Conservation (phyloP, 176 grass and related monocot species). For the Sorghum bicolor region Sorghum_bicolor_NCBIv3 NC_012873.2:12819001-12819500, state of each 20-base stretch:
- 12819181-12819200: neutral
- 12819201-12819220: too few species aligned
- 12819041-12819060: neutral
- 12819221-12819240: too few species aligned
- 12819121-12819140: neutral
- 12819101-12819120: neutral
- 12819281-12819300: too few species aligned
- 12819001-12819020: neutral
- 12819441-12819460: neutral
- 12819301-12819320: too few species aligned
- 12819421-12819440: neutral
- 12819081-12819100: neutral
- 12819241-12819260: too few species aligned
- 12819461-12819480: neutral
- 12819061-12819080: neutral
- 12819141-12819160: neutral
- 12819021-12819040: neutral
- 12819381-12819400: too few species aligned
- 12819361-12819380: too few species aligned
- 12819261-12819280: too few species aligned
- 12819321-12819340: too few species aligned
- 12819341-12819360: too few species aligned
- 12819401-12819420: neutral
- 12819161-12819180: neutral
- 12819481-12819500: neutral